phyloP scores from a whole-genome alignment of 768 basidiomycete species.

The Pholiota conissans region DNA sequence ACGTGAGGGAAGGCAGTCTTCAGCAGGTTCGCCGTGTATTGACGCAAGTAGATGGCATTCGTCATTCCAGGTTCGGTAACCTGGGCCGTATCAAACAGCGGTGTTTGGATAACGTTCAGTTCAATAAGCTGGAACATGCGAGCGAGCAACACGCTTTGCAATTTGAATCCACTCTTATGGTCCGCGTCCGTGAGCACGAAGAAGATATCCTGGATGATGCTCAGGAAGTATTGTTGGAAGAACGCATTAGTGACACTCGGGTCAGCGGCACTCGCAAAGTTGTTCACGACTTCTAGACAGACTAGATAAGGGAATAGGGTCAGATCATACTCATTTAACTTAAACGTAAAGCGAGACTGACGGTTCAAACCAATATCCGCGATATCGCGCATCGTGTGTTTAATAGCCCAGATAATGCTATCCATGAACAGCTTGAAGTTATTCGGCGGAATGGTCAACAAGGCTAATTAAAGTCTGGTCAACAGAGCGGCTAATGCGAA shows the following conservation, averaged over 20 bases:
- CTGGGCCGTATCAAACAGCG: conserved; percentile 80
- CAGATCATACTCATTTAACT: conserved; percentile 3
- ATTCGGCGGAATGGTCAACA: conserved; percentile 81
- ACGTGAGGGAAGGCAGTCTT: conserved; percentile 92
- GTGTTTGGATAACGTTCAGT: conserved; percentile 72
- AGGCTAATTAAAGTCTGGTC: conserved; percentile 43
- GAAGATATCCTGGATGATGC: conserved; percentile 93
- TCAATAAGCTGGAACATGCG: conserved; percentile 93
- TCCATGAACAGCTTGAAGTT: conserved; percentile 99
- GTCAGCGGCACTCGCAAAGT: conserved; percentile 79
- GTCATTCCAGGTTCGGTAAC: conserved; percentile 68
- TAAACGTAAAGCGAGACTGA: conserved; percentile 33
- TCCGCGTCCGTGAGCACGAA: conserved; percentile 97
- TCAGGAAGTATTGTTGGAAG: conserved; percentile 96
- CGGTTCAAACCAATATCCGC: conserved; percentile 86
- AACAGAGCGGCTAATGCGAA: conserved; percentile 5
- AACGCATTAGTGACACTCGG: conserved; percentile 82
- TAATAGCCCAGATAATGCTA: conserved; percentile 99
- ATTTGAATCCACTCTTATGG: conserved; percentile 98
- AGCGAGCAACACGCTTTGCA: conserved; percentile 90
- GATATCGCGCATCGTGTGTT: conserved; percentile 98
- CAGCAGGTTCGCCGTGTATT: conserved; percentile 85
- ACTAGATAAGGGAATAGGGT: conserved; percentile 44
- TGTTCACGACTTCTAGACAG: conserved; percentile 92
- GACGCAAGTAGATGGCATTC: conserved; percentile 79